These are phyloP conservation scores for Epichloe festucae DNA, from an alignment of 2,329 filamentous ascomycete genomes.

Conservation along the genomic window DNA sequence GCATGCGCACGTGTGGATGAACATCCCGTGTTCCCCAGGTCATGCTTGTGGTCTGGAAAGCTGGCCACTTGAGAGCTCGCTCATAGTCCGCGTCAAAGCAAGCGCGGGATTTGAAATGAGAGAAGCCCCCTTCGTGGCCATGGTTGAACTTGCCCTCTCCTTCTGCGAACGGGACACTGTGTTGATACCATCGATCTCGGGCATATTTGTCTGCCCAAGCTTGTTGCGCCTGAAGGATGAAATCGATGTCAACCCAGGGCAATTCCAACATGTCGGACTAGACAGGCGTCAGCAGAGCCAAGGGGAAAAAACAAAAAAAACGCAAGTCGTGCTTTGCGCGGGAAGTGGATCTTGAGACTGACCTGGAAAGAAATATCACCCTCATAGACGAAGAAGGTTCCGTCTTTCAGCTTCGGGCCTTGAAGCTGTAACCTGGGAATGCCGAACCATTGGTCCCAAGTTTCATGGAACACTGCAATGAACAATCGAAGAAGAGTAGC, in stretches of 20 bases:
- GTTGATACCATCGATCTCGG: constrained; percentile 20
- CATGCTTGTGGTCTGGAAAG: constrained; percentile 9
- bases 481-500: constrained; percentile 25
- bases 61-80: constrained; percentile 12
- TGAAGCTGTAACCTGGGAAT: constrained; percentile 9
- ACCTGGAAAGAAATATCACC: constrained; percentile 34
- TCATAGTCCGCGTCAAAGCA: constrained; percentile 26
- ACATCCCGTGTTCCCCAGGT: constrained; percentile 21
- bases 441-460: constrained; percentile 27
- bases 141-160: constrained; percentile 5
- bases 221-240: constrained; percentile 35
- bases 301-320: not conserved
- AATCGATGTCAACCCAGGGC: constrained; percentile 30
- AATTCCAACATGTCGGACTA: constrained; percentile 31
- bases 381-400: constrained; percentile 8
- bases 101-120: constrained; percentile 19
- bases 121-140: constrained; percentile 12
- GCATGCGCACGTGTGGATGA: constrained; percentile 26
- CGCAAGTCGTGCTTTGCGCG: not conserved
- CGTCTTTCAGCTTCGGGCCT: constrained; percentile 6
- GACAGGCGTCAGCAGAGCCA: not conserved
- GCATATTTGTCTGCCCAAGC: constrained; percentile 30
- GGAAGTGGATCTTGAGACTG: constrained; percentile 8
- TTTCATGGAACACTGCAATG: constrained; percentile 23
- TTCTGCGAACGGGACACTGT: constrained; percentile 13